Conservation (phyloP, 352 stramenopile genomes). For the Phytophthora brassicae region DNA sequence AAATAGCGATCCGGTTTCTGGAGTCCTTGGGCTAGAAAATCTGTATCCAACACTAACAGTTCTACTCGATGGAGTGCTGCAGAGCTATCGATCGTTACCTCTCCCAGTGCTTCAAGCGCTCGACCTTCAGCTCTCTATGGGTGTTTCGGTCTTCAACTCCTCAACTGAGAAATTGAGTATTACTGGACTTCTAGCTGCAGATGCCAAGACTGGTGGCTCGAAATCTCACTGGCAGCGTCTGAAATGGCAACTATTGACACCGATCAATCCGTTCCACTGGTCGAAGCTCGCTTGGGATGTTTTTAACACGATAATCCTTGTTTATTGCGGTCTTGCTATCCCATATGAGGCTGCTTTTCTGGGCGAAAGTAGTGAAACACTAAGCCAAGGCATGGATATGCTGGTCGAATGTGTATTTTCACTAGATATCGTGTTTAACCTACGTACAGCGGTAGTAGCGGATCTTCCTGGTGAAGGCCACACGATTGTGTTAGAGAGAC, state of each 20-base stretch:
- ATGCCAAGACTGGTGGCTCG: conserved; percentile 12
- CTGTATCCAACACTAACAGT: conserved; percentile 71
- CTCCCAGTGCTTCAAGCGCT: conserved; percentile 59
- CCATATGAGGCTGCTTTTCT: conserved; percentile 71
- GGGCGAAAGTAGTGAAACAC: conserved; percentile 18
- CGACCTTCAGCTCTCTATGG: conserved; percentile 74
- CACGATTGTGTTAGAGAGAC: conserved; percentile 36
- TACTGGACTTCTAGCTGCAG: conserved; percentile 53
- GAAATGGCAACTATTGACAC: conserved; percentile 29
- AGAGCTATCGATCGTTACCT: conserved; percentile 65
- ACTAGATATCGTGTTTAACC: conserved; percentile 60
- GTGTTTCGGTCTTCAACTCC: conserved; percentile 78
- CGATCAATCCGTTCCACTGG: conserved; percentile 53
- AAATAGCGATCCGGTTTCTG: conserved; percentile 57
- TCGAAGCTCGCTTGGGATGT: conserved; percentile 59
- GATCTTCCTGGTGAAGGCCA: conserved; percentile 37
- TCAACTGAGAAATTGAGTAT: conserved; percentile 69
- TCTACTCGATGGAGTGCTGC: conserved; percentile 57
- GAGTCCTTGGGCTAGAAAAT: conserved; percentile 59
- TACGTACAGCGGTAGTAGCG: conserved; percentile 47
- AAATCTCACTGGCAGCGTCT: conserved; percentile 28
- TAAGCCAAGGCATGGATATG: conserved; percentile 40
- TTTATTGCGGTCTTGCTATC: conserved; percentile 60
- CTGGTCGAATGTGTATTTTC: conserved; percentile 50
- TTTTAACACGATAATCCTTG: conserved; percentile 39